Evolutionary conservation across 257 asterid genomes (phyloP).

Genomic region (Rhazya stricta): DNA sequence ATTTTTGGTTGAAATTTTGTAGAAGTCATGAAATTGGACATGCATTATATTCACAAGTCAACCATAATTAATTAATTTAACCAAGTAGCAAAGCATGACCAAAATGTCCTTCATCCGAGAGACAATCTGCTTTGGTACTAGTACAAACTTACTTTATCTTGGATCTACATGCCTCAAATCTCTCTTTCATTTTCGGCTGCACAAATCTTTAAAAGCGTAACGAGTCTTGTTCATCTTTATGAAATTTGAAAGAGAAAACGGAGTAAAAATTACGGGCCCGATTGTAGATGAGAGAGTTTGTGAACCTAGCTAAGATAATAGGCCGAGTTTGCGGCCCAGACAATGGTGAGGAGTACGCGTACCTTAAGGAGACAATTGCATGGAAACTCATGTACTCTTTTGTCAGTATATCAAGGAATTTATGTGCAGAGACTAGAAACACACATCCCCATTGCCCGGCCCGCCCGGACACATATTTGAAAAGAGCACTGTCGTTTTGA

Average conservation of each 20-base stretch:
- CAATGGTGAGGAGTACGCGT: slow-evolving; percentile 15
- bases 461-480: slow-evolving; percentile 10
- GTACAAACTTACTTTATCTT: neutral
- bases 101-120: neutral
- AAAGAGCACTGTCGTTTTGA: slow-evolving; percentile 23
- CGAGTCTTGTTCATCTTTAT: no score
- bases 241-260: neutral
- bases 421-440: slow-evolving; percentile 5
- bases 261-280: neutral
- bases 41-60: slow-evolving; percentile 7
- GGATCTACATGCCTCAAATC: slow-evolving; percentile 5
- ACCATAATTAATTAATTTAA: neutral
- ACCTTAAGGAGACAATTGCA: slow-evolving; percentile 24
- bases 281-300: neutral
- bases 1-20: no score
- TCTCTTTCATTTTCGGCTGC: neutral
- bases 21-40: neutral
- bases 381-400: slow-evolving; percentile 21
- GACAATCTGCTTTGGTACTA: slow-evolving; percentile 11
- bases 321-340: slow-evolving; percentile 8
- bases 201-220: neutral
- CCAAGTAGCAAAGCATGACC: neutral
- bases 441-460: slow-evolving; percentile 15
- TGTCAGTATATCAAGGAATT: slow-evolving; percentile 19
- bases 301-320: neutral